Evolutionary conservation across 768 basidiomycete genomes (phyloP), one percentile per base, ranked within the genome.

Genomic region (Rhodosporidiobolus sp.): DNA sequence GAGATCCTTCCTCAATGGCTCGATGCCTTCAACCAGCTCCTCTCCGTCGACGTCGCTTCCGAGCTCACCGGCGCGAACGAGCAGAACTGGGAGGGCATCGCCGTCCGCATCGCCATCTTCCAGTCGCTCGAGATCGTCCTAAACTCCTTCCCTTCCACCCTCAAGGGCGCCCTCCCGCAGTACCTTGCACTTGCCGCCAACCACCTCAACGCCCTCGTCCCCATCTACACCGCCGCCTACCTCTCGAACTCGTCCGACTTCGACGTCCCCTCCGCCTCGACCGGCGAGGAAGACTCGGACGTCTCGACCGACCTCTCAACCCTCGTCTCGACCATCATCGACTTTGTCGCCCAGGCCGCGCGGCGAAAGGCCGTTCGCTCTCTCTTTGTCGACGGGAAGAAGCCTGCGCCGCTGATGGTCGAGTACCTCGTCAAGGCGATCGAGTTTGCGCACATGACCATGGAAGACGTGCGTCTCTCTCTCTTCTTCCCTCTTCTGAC

Each of bases 1-100:
- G 85, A 87, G 55, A 87, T 97, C 53, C 86, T 95, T 11, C 92
- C 94, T 2, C 84, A 88, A 24, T 99, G 96, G 96, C 82, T 97
- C n/a, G 89, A 90, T 49, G 91, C 91, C 1, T 93, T 97, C 84
- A 87, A 87, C 73, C 86, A 88, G 24, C 84, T 97, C 22, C 83
- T 97, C 32, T 84, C 82, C 62, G 80, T 86, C 30, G 87, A 91
- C 79, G 86, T 89, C 0, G 81, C 84, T 30, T 81, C 82, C 63
- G 93, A 94, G 78, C 83, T 90, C 7, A 16, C 11, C 9, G 20
- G 79, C 84, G 24, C 59, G 26, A 34, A 49, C 16, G 84, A 84
- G 58, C 82, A 83, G 10, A 79, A 83, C 30, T 97, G 94, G 94
- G 92, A 95, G 80, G 87, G 86, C 11, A 81, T 99, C 16, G 83